Evolutionary conservation across 352 stramenopile genomes (phyloP), one percentile per base, ranked within the genome.

Genomic region (Globisporangium cystogenes): DNA sequence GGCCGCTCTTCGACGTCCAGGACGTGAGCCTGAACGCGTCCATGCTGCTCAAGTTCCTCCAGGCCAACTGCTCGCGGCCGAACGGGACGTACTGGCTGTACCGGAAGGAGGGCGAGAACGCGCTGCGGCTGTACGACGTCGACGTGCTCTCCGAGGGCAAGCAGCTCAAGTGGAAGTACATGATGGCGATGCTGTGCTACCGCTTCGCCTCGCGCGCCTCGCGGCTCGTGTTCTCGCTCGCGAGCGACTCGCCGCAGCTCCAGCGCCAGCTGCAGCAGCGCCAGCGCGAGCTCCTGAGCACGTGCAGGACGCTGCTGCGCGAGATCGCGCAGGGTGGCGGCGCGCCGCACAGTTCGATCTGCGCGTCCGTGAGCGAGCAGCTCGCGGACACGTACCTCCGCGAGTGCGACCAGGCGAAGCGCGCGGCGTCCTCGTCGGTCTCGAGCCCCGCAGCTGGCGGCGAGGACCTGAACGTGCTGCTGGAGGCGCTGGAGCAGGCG

Each of bases 151-250:
- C 84, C 0, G 73, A 90, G 51, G 82, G 82, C 48, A 89, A 86
- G 40, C 81, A 94, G 36, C 67, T 90, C 45, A 94, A 94, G 67
- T 94, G 84, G 84, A 94, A 94, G 69, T 94, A 94, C 57, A 92
- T 92, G 81, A 91, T 92, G 79, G 82, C 84, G 29, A 94, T 94
- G 84, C 63, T 94, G 16, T 94, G 84, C 63, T 92, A 93, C 59
- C 81, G 84, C 1, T 94, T 94, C 51, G 84, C 84, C 20, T 76
- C 78, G 24, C 74, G 84, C 10, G 82, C 82, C 4, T 85, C 75
- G 0, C 67, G 84, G 11, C 67, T 94, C 16, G 68, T 82, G 21
- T 72, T 74, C 21, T 90, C 77, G 7, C 49, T 92, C 23, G 77
- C 81, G 0, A 53, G 53, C 24, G 77, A 84, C 21, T 72, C 72